Percentiles rank a stretch among this genome's conserved stretches.
Evolutionary conservation across 176 grass and related monocot species (phyloP).

Genomic region (Neostapfia colusana): DNA sequence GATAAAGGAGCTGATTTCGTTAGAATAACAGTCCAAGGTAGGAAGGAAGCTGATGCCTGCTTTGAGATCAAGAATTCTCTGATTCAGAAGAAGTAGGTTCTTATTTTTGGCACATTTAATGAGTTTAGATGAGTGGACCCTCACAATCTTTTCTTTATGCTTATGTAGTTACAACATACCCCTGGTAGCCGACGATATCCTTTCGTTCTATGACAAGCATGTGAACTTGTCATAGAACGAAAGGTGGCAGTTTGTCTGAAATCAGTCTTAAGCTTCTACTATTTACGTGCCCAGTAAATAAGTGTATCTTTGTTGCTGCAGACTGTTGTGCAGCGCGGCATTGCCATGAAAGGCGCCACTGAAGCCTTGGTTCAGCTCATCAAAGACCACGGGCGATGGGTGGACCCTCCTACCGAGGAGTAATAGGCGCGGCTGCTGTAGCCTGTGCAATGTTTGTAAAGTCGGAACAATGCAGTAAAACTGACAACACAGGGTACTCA

Average conservation of each 20-base stretch:
- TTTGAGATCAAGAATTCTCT: conserved; percentile 94
- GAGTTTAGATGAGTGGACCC: conserved; percentile 7
- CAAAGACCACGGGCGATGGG: conserved; percentile 87
- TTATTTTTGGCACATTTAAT: conserved; percentile 28
- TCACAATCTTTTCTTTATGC: conserved; percentile 25
- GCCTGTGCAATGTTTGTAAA: conserved; percentile 34
- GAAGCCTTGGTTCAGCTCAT: conserved; percentile 93
- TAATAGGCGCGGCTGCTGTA: conserved; percentile 49
- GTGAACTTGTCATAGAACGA: neutral
- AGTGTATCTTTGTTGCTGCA: conserved; percentile 27
- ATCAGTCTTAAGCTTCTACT: neutral
- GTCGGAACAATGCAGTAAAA: conserved; percentile 6
- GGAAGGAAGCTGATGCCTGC: conserved; percentile 95
- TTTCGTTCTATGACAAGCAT: neutral
- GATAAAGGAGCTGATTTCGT: conserved; percentile 96
- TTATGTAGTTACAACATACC: conserved; percentile 82
- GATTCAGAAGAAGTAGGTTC: conserved; percentile 91
- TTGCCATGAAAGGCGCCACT: conserved; percentile 90
- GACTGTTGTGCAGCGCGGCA: conserved; percentile 79
- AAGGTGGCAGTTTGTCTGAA: neutral
- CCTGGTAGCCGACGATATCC: conserved; percentile 98
- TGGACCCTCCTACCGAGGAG: conserved; percentile 69
- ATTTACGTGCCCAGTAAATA: neutral
- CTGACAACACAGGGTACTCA: conserved; percentile 8
- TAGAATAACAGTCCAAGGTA: conserved; percentile 98